These are phyloP conservation scores for Candida sp. DNA, from an alignment of 1,139 yeast genomes.

Conservation along the genomic window DNA sequence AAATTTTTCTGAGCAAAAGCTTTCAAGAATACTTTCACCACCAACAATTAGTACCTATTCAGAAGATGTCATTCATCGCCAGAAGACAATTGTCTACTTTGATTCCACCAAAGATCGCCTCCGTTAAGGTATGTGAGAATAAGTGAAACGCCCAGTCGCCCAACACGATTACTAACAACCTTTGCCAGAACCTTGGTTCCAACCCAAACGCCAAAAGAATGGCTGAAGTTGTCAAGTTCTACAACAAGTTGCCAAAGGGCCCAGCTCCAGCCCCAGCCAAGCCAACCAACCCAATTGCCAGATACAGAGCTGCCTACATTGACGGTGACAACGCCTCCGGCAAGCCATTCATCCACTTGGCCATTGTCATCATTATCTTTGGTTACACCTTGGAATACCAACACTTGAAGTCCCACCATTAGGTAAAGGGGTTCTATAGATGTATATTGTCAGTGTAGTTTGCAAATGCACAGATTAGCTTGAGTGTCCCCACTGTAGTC, in stretches of 20 bases:
- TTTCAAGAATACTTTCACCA: not conserved
- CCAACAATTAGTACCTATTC: conserved; percentile 6
- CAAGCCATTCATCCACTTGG: conserved; percentile 81
- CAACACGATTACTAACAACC: conserved; percentile 37
- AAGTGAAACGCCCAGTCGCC: too few relatives aligned
- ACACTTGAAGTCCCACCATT: conserved; percentile 62
- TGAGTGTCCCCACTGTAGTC: not conserved
- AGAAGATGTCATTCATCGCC: conserved; percentile 75
- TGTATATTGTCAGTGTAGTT: too few relatives aligned
- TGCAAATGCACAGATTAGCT: too few relatives aligned
- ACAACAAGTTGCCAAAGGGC: conserved; percentile 97
- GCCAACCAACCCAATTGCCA: conserved; percentile 73
- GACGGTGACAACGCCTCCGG: conserved; percentile 83
- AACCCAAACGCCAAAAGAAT: conserved; percentile 98
- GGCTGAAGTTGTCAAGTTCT: conserved; percentile 93
- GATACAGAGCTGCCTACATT: conserved; percentile 80
- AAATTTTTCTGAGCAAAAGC: conserved; percentile 1
- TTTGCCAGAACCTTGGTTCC: conserved; percentile 78
- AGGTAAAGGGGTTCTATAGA: conserved; percentile 23
- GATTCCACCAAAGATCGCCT: conserved; percentile 99
- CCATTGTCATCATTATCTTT: conserved; percentile 67
- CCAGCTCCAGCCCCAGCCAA: conserved; percentile 74
- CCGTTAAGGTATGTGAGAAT: conserved; percentile 75
- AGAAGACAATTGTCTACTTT: conserved; percentile 95
- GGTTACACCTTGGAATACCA: conserved; percentile 96